Percentiles rank a stretch among this genome's conserved stretches.
These are phyloP conservation scores for Bjerkandera adusta DNA, from an alignment of 1,284 basidiomycete species.

Conservation along the genomic window DNA sequence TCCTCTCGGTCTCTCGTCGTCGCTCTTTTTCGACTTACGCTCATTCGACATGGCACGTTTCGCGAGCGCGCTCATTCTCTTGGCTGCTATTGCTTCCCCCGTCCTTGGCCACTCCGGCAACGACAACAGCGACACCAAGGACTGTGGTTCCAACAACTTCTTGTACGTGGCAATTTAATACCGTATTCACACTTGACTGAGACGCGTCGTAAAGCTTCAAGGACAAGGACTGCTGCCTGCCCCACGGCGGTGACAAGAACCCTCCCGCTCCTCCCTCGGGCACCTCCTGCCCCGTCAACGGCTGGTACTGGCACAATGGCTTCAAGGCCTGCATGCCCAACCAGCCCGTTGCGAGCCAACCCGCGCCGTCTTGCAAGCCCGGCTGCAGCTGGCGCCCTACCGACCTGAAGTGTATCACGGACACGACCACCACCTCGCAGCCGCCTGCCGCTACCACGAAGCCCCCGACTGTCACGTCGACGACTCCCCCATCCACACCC, in stretches of 20 bases:
- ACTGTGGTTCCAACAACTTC: constrained; percentile 1
- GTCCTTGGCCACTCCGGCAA: constrained; percentile 20
- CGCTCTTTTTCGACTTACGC: constrained; percentile 21
- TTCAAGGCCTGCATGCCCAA: constrained; percentile 50
- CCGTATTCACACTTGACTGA: not conserved
- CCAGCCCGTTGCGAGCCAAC: constrained; percentile 29
- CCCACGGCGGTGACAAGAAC: constrained; percentile 42
- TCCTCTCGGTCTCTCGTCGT: constrained; percentile 14
- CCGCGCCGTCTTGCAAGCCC: constrained; percentile 48
- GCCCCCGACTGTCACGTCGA: not conserved
- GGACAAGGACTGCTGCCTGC: constrained; percentile 47
- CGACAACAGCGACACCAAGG: not conserved
- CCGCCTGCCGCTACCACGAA: not conserved
- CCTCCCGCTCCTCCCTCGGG: constrained; percentile 48
- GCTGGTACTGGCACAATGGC: constrained; percentile 34
- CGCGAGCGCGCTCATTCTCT: constrained; percentile 26
- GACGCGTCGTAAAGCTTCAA: constrained; percentile 35
- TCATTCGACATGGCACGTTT: constrained; percentile 32
- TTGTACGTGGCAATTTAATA: not conserved
- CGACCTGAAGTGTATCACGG: not conserved
- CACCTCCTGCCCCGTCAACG: constrained; percentile 37
- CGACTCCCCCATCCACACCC: not conserved
- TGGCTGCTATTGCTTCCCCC: constrained; percentile 27
- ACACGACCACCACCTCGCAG: not conserved
- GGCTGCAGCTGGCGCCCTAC: constrained; percentile 41